phyloP scores from a whole-genome alignment of 495 filamentous ascomycete species.

The Filosporella fistucella region DNA sequence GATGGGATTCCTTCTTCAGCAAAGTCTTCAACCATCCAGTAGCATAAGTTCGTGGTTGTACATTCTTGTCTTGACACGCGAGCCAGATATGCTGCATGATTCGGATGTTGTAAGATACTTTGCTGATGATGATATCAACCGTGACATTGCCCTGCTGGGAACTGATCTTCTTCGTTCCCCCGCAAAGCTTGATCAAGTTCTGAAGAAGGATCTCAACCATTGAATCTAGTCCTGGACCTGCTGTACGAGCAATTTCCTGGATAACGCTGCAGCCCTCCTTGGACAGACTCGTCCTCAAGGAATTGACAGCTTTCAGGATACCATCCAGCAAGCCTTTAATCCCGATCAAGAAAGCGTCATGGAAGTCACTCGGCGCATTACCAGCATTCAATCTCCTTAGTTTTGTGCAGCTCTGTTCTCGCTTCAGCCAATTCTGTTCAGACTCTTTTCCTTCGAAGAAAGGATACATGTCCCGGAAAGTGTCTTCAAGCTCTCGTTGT shows the following conservation, averaged over 20 bases:
- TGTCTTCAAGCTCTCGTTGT: conserved; percentile 77
- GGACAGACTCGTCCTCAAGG: conserved; percentile 83
- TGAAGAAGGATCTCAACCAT: conserved; percentile 91
- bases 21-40: conserved; percentile 81
- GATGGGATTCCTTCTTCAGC: conserved; percentile 68
- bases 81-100: conserved; percentile 77
- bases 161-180: conserved; percentile 83
- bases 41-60: conserved; percentile 72
- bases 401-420: conserved; percentile 74
- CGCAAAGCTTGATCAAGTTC: conserved; percentile 82
- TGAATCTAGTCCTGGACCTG: conserved; percentile 74
- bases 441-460: conserved; percentile 87
- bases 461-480: conserved; percentile 70
- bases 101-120: conserved; percentile 71
- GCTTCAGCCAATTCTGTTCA: conserved; percentile 82
- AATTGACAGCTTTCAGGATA: conserved; percentile 82
- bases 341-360: conserved; percentile 58
- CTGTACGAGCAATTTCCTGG: conserved; percentile 75
- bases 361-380: conserved; percentile 77
- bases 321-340: conserved; percentile 78
- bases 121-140: conserved; percentile 69
- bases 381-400: conserved; percentile 75
- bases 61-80: conserved; percentile 88
- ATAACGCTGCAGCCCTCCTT: conserved; percentile 79
- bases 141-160: conserved; percentile 74